Conservation (phyloP, 1,284 basidiomycete genomes). For the Leccinum insigne region DNA sequence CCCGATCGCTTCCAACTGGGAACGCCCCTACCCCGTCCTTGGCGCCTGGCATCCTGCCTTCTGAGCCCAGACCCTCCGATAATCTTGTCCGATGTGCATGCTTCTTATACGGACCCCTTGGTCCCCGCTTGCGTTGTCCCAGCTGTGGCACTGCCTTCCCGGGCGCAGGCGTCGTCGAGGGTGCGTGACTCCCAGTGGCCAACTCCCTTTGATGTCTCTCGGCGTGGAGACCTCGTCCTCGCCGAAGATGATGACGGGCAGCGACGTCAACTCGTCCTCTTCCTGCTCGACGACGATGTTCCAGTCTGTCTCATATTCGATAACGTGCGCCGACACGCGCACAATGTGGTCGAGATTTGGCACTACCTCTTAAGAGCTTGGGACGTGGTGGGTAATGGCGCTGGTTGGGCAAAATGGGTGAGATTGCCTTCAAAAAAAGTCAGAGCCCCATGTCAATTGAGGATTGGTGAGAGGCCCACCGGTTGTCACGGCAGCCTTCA, state of each 20-base stretch:
- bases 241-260: slow-evolving; percentile 32
- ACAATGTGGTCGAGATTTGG: slow-evolving; percentile 60
- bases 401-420: too few species aligned
- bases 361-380: too few species aligned
- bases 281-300: slow-evolving; percentile 76
- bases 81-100: slow-evolving; percentile 33
- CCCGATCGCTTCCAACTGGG: slow-evolving; percentile 66
- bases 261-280: slow-evolving; percentile 45
- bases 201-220: slow-evolving; percentile 26
- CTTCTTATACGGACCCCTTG: slow-evolving; percentile 52
- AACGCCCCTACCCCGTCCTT: slow-evolving; percentile 73
- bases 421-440: too few species aligned
- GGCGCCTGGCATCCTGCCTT: slow-evolving; percentile 70
- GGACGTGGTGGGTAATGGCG: too few species aligned
- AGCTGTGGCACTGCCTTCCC: slow-evolving; percentile 36
- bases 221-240: slow-evolving; percentile 28
- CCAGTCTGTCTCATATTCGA: slow-evolving; percentile 81
- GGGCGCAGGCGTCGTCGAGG: slow-evolving; percentile 33
- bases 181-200: slow-evolving; percentile 23
- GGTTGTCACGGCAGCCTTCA: too few species aligned
- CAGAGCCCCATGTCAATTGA: too few species aligned
- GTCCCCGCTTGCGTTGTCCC: slow-evolving; percentile 33
- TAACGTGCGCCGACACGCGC: slow-evolving; percentile 67
- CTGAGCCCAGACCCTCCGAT: slow-evolving; percentile 60
- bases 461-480: too few species aligned